phyloP scores from a whole-genome alignment of 2,329 filamentous ascomycete species.

The Fusarium redolens region DNA sequence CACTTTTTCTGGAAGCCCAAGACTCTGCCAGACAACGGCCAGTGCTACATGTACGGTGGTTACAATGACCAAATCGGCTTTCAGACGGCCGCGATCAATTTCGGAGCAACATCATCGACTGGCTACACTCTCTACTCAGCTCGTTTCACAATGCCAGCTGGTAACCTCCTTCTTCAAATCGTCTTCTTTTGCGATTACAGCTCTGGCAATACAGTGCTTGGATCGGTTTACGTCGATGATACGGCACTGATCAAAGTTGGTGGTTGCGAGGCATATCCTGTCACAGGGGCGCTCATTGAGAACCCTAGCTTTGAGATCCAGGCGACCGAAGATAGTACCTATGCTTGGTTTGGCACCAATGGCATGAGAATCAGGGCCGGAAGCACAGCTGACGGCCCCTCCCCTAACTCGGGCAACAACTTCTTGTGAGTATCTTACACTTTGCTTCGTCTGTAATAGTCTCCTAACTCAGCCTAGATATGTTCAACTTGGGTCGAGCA shows the following conservation, averaged over 20 bases:
- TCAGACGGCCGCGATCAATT: accelerated
- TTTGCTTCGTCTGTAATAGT: accelerated
- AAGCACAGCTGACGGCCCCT: neutral
- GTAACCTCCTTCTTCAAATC: neutral
- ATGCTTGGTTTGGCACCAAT: slow-evolving; percentile 16
- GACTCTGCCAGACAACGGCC: neutral
- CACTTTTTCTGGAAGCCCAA: slow-evolving; percentile 17
- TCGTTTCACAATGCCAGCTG: neutral
- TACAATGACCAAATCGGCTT: neutral
- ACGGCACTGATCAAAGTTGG: neutral
- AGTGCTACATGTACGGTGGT: neutral
- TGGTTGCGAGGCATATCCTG: slow-evolving; percentile 10
- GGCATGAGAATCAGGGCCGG: neutral
- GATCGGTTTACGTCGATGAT: slow-evolving; percentile 2
- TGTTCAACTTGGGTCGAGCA: neutral
- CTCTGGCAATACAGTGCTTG: neutral
- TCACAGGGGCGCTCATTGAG: neutral
- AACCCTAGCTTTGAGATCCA: slow-evolving; percentile 8
- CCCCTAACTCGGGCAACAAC: neutral
- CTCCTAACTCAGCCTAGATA: neutral
- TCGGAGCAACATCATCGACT: neutral
- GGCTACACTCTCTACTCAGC: neutral
- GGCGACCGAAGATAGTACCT: neutral
- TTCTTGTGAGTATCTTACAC: neutral
- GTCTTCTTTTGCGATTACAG: neutral